Evolutionary conservation across 116 monocot genomes (phyloP).

Genomic region (Dioscorea cayenensis): DNA sequence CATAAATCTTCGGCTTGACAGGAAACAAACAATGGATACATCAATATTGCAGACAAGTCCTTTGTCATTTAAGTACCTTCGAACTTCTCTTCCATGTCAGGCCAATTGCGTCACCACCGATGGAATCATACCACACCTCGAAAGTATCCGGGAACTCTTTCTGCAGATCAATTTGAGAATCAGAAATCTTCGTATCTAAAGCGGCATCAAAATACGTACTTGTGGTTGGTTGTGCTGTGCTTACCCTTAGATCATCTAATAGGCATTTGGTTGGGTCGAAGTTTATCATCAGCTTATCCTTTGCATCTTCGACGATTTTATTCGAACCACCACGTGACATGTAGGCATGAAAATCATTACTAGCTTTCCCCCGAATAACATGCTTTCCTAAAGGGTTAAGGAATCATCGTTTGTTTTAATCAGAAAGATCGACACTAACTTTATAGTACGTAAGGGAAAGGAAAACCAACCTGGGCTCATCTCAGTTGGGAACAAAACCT

Average conservation of each 20-base stretch:
- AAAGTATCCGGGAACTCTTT: slow-evolving; percentile 52
- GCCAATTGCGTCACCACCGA: slow-evolving; percentile 83
- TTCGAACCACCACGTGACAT: slow-evolving; percentile 15
- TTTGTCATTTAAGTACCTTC: slow-evolving; percentile 33
- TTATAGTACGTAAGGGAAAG: background rate
- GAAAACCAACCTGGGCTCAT: slow-evolving; percentile 44
- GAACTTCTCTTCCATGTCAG: slow-evolving; percentile 74
- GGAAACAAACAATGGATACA: too few species aligned
- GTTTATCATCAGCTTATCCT: slow-evolving; percentile 65
- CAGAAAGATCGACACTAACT: too few species aligned
- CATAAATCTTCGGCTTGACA: too few species aligned
- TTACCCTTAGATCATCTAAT: slow-evolving; percentile 67
- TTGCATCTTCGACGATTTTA: slow-evolving; percentile 41
- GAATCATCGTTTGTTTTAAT: background rate
- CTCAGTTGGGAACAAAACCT: slow-evolving; percentile 69
- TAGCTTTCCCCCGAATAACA: slow-evolving; percentile 55
- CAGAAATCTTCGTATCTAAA: background rate
- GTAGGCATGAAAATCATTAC: slow-evolving; percentile 69
- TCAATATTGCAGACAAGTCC: background rate
- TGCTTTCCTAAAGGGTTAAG: slow-evolving; percentile 47
- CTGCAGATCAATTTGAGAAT: slow-evolving; percentile 28
- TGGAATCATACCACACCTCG: slow-evolving; percentile 80
- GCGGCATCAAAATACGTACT: background rate
- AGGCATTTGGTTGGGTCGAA: slow-evolving; percentile 82
- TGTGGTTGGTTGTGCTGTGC: background rate